These are phyloP conservation scores for Stachybotrys elegans DNA, from an alignment of 2,329 filamentous ascomycete genomes.

Conservation along the genomic window DNA sequence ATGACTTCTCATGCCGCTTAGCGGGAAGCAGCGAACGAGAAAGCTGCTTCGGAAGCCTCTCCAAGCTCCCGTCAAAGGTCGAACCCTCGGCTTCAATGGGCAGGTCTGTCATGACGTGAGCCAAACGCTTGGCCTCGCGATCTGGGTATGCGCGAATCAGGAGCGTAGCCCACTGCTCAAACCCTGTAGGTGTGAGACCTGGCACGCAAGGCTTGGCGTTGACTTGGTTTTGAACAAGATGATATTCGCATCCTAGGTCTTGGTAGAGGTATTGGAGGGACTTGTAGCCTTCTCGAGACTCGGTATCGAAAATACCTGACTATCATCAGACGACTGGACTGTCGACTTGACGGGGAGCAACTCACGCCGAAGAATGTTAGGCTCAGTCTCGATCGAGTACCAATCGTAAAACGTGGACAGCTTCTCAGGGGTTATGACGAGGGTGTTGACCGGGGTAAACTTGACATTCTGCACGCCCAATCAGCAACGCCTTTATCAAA, in stretches of 20 bases:
- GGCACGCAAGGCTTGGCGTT: conserved; percentile 54
- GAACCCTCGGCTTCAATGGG: conserved; percentile 55
- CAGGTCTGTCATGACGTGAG: conserved; percentile 62
- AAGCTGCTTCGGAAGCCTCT: conserved; percentile 75
- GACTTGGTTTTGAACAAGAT: conserved; percentile 53
- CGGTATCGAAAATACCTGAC: neutral
- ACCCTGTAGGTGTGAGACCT: conserved; percentile 62
- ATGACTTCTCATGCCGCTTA: conserved; percentile 48
- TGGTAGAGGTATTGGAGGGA: conserved; percentile 46
- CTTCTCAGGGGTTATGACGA: conserved; percentile 73
- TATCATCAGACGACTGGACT: neutral
- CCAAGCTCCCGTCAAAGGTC: conserved; percentile 59
- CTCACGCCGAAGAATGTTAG: conserved; percentile 64
- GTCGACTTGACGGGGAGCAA: neutral
- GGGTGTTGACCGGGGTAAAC: conserved; percentile 22
- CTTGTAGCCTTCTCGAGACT: conserved; percentile 7
- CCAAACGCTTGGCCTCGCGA: conserved; percentile 65
- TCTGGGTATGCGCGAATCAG: conserved; percentile 74
- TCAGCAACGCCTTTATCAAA: neutral
- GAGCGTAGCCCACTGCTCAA: conserved; percentile 65
- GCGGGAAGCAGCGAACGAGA: conserved; percentile 67
- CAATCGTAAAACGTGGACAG: conserved; percentile 68
- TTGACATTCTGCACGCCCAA: conserved; percentile 22
- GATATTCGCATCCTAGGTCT: conserved; percentile 53
- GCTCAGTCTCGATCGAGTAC: conserved; percentile 59